Conservation (phyloP, 257 asterid genomes). For the Nicotiana tabacum region DNA sequence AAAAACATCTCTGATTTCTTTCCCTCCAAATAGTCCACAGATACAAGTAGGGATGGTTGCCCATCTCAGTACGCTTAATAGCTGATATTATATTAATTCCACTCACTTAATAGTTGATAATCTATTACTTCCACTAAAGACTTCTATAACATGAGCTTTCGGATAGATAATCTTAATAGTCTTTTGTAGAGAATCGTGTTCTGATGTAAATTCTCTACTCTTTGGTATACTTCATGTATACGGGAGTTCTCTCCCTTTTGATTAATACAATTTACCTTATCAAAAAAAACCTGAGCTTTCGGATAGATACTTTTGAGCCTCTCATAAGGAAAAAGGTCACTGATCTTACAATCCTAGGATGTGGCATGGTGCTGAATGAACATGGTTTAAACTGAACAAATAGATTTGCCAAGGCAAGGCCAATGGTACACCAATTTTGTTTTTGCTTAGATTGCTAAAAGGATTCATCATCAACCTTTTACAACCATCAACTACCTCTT, state of each 20-base stretch:
- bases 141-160: background rate
- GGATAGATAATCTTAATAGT: background rate
- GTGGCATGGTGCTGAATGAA: background rate
- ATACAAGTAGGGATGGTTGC: background rate
- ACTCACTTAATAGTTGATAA: background rate
- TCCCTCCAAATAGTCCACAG: background rate
- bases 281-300: background rate
- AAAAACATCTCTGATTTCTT: background rate
- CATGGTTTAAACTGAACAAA: background rate
- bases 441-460: background rate
- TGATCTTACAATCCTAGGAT: background rate
- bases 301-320: background rate
- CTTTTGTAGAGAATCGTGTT: too few relatives aligned
- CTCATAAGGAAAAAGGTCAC: background rate
- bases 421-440: background rate
- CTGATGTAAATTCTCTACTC: too few relatives aligned
- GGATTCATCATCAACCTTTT: background rate
- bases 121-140: background rate
- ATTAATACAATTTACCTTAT: too few relatives aligned
- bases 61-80: background rate
- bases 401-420: background rate
- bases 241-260: too few relatives aligned
- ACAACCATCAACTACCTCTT: background rate
- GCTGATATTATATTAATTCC: background rate
- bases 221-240: too few relatives aligned